Base-by-base conservation (phyloP, 129 eudicot species). In the Deinandra increscens region DNA sequence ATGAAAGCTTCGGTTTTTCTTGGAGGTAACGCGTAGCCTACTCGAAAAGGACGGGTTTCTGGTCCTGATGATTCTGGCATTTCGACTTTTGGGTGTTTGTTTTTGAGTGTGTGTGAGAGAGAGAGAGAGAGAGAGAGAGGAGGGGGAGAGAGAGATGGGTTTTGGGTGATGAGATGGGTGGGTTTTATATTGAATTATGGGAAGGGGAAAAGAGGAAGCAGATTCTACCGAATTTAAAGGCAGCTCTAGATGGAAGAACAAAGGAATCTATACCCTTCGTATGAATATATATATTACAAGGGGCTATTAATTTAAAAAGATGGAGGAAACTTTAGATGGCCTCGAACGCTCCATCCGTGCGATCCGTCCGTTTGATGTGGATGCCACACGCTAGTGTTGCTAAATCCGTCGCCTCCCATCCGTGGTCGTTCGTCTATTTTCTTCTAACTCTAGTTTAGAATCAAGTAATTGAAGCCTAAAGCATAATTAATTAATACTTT, bases 1-100 rank as follows among this genome's bases (percentile, higher is more conserved):
- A 91, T 78, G 75, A 91, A 68, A 64, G 82, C 86, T 19, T 76
- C 29, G 0, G 72, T 68, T 61, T 88, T 91, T 77, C 81, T 84
- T 11, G 90, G 59, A 3, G 85, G 81, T 46, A 91, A 65, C 0
- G 87, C 93, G 41, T 88, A 91, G 9, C 88, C 94, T 3, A 91
- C 76, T 31, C 82, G 83, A 64, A 78, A 73, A 38, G 15, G 45
- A 39, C 13, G 9, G 33, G 26, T n/a, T 37, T 76, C 22, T 20
- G 13, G 18, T 29, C 0, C 6, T 2, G 11, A 6, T 2, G 11
- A 6, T 59, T 75, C 45, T 66, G 79, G 41, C 68, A 75, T 72
- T 75, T 75, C 20, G 65, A 26, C 18, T n/a, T n/a, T n/a, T n/a
- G n/a, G n/a, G n/a, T n/a, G 60, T 31, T 0, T 14, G 36, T 0